These are phyloP conservation scores for Holtermanniella nyarrowii DNA, from an alignment of 768 basidiomycete genomes.

Conservation along the genomic window DNA sequence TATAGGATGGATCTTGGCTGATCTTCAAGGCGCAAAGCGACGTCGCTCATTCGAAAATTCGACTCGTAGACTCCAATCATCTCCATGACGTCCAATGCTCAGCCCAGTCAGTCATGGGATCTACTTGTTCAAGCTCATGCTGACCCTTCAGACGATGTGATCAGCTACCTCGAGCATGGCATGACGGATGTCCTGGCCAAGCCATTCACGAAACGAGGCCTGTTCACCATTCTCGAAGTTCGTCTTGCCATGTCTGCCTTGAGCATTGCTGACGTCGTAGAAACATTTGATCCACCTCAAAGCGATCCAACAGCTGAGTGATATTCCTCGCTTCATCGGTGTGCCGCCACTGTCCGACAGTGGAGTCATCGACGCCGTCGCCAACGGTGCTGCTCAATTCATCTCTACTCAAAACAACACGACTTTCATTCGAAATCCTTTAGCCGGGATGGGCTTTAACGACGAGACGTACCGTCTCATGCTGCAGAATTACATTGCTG, in stretches of 20 bases:
- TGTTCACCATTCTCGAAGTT: constrained; percentile 78
- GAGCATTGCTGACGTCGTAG: constrained; percentile 37
- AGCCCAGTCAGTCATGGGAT: constrained; percentile 56
- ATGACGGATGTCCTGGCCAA: constrained; percentile 98
- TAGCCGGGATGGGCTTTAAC: constrained; percentile 75
- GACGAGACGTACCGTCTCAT: constrained; percentile 80
- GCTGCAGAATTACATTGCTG: constrained; percentile 43
- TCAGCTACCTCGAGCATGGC: constrained; percentile 43
- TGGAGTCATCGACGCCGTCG: constrained; percentile 35
- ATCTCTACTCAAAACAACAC: constrained; percentile 1
- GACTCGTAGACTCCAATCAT: constrained; percentile 94
- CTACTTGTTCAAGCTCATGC: background rate
- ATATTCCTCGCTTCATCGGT: constrained; percentile 56
- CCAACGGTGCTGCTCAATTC: constrained; percentile 16
- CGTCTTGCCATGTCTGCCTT: background rate
- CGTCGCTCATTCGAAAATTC: constrained; percentile 85
- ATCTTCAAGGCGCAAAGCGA: constrained; percentile 48
- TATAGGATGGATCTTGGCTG: constrained; percentile 49
- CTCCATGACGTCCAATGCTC: constrained; percentile 93
- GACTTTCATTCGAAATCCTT: constrained; percentile 49
- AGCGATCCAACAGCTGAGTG: constrained; percentile 66
- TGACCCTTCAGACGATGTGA: constrained; percentile 25
- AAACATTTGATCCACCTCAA: constrained; percentile 83
- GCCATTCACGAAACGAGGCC: constrained; percentile 88
- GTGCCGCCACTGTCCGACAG: constrained; percentile 47